Evolutionary conservation across 305 asterid species (phyloP), one percentile per base, ranked within the genome.

Genomic region (Fraxinus velutina): DNA sequence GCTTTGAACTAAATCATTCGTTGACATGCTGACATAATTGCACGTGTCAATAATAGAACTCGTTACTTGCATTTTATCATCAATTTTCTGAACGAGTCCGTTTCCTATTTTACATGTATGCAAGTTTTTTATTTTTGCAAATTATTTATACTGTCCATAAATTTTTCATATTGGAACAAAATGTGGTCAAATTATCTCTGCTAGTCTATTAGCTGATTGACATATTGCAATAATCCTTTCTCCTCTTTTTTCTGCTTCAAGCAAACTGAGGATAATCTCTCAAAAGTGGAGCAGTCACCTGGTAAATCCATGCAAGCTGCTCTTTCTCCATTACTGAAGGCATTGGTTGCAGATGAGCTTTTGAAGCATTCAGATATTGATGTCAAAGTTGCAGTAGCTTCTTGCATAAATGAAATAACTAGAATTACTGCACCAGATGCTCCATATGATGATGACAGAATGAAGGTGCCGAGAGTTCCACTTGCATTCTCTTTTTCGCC

Each of bases 241-340:
- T 71, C 36, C 19, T 81, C 21, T 79, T 57, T 84, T 22, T 55
- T 68, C 64, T 47, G 70, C 52, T 81, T 85, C 19, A 66, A 96
- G 99, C 87, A 82, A 84, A 90, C 86, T 60, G 97, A 89, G 87
- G 85, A 75, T 42, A 88, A 85, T 79, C 87, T 96, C 72, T 82
- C 94, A 57, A 92, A 89, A 87, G 95, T 94, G 85, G 99, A 96
- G 89, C 99, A 96, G 84, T 93, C 99, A 68, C 98, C 99, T 22
- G 81, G 90, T 76, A 84, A 89, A 78, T 89, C 99, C 81, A 88
- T 91, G 94, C 92, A 84, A 84, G 76, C 55, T 84, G 91, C 94
- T 47, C 92, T 96, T 81, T 80, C 91, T 86, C 93, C 97, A 22
- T 84, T 92, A 75, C 85, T 86, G 87, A 85, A 80, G 24, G 92